A percentile compares a stretch with the other conserved stretches of the same genome.
phyloP scores from a whole-genome alignment of 2,329 filamentous ascomycete genomes.

The Neoscytalidium dimidiatum region DNA sequence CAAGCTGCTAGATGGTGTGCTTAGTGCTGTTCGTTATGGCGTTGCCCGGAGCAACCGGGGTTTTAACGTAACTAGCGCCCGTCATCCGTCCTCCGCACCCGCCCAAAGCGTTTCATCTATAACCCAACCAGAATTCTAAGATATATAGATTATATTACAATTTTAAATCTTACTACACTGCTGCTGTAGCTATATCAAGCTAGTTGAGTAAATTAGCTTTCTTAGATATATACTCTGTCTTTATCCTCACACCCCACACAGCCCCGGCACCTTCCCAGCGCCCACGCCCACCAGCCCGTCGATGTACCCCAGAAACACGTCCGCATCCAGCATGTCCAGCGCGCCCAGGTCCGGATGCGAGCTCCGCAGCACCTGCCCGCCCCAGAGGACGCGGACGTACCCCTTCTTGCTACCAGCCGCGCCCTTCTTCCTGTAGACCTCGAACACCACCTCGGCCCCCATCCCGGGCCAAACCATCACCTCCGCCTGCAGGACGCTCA shows the following conservation, averaged over 20 bases:
- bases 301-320: conserved; percentile 67
- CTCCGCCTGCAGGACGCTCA: conserved; percentile 71
- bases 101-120: too few species aligned
- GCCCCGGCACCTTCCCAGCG: conserved; percentile 42
- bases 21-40: not conserved
- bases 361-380: conserved; percentile 66
- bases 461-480: conserved; percentile 84
- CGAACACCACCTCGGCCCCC: conserved; percentile 77
- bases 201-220: too few species aligned
- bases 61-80: not conserved
- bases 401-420: conserved; percentile 22
- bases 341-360: conserved; percentile 67
- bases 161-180: too few species aligned
- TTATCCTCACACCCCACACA: conserved; percentile 19
- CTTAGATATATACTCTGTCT: too few species aligned
- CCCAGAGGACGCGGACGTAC: conserved; percentile 70
- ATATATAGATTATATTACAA: not conserved
- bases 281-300: conserved; percentile 66
- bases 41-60: not conserved
- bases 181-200: too few species aligned
- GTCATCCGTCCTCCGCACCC: not conserved
- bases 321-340: conserved; percentile 71
- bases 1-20: not conserved
- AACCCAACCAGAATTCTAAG: too few species aligned
- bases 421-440: conserved; percentile 56